phyloP scores from a whole-genome alignment of 2,329 filamentous ascomycete genomes.

The Coniochaeta pulveracea region DNA sequence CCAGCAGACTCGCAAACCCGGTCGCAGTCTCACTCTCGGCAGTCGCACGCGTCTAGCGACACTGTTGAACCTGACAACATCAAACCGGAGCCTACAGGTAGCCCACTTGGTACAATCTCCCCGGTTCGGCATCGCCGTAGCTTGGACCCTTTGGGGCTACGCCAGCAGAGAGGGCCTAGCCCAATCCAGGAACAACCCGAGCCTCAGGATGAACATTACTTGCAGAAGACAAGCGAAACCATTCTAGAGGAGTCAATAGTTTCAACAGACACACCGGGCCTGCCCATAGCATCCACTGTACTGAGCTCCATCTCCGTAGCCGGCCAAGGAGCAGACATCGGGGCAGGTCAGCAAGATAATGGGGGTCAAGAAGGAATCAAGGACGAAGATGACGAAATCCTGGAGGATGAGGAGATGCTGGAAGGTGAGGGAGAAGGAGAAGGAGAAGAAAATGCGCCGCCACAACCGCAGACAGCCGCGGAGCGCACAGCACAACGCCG shows the following conservation, averaged over 20 bases:
- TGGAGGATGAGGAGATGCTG: slow-evolving; percentile 47
- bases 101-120: slow-evolving; percentile 17
- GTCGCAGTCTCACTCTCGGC: slow-evolving; percentile 25
- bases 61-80: slow-evolving; percentile 52
- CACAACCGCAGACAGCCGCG: slow-evolving; percentile 39
- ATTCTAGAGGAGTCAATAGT: slow-evolving; percentile 26
- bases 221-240: slow-evolving; percentile 24
- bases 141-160: slow-evolving; percentile 28
- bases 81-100: slow-evolving; percentile 34
- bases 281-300: slow-evolving; percentile 28
- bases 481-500: slow-evolving; percentile 45
- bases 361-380: slow-evolving; percentile 27
- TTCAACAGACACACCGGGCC: slow-evolving; percentile 24
- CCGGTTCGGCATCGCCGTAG: slow-evolving; percentile 23
- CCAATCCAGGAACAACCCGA: slow-evolving; percentile 24
- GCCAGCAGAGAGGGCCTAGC: slow-evolving; percentile 27
- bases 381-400: slow-evolving; percentile 38
- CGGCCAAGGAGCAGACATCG: slow-evolving; percentile 21
- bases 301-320: slow-evolving; percentile 25
- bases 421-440: slow-evolving; percentile 36
- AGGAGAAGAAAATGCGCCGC: slow-evolving; percentile 28
- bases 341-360: slow-evolving; percentile 21
- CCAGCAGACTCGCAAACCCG: slow-evolving; percentile 25
- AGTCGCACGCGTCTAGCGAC: slow-evolving; percentile 21
- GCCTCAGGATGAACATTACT: slow-evolving; percentile 19